phyloP scores from a whole-genome alignment of 2,329 filamentous ascomycete species.

The Annulohypoxylon truncatum region DNA sequence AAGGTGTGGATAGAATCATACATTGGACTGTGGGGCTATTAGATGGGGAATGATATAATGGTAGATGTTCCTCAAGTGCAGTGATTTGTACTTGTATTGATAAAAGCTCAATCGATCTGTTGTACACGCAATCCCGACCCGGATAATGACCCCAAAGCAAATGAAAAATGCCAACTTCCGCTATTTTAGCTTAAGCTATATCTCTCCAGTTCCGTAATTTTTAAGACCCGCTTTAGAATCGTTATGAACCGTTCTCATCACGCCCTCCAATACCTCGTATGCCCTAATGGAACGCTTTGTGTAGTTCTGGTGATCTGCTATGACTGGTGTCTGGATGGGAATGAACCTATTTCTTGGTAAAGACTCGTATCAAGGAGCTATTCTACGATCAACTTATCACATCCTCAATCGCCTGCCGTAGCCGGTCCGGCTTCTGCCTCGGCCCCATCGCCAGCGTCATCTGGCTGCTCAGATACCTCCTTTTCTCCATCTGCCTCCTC shows the following conservation, averaged over 20 bases:
- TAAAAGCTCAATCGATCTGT: conserved; percentile 8
- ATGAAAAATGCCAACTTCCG: conserved; percentile 14
- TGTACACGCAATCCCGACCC: conserved; percentile 15
- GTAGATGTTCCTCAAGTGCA: not conserved
- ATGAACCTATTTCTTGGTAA: not conserved
- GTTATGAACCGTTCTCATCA: not conserved
- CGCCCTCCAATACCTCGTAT: not conserved
- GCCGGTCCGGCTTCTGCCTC: conserved; percentile 22
- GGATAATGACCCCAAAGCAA: conserved; percentile 4
- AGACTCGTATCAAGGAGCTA: not conserved
- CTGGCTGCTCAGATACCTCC: conserved; percentile 6
- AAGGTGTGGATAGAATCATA: conserved; percentile 81
- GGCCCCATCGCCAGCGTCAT: conserved; percentile 10
- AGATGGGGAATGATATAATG: conserved; percentile 56
- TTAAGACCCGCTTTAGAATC: not conserved
- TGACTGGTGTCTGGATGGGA: not conserved
- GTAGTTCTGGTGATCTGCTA: not conserved
- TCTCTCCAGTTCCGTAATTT: not conserved
- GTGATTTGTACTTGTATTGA: conserved; percentile 4
- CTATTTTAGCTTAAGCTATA: not conserved
- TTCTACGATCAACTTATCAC: not conserved
- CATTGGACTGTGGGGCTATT: conserved; percentile 78
- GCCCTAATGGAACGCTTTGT: not conserved
- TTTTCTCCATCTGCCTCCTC: conserved; percentile 33
- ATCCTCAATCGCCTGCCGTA: conserved; percentile 4